phyloP scores from a whole-genome alignment of 2,329 filamentous ascomycete genomes.

The Phialophora macrospora region DNA sequence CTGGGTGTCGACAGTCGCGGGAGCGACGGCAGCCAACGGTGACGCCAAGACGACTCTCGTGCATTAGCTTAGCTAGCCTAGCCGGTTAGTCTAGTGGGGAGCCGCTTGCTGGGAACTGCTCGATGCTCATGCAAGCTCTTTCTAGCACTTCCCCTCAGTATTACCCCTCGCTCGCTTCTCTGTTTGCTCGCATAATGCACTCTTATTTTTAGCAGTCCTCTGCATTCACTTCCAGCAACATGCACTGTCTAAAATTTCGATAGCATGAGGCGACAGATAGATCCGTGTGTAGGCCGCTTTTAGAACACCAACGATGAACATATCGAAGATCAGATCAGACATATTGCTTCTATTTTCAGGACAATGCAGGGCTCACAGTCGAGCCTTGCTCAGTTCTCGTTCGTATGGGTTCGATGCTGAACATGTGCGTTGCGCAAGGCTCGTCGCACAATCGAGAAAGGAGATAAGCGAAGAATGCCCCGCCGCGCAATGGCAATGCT shows the following conservation, averaged over 20 bases:
- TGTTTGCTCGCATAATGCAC: not conserved
- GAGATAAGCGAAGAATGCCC: conserved; percentile 1
- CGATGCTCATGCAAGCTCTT: conserved; percentile 15
- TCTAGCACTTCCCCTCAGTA: conserved; percentile 13
- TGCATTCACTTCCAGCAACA: not conserved
- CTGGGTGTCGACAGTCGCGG: conserved; percentile 31
- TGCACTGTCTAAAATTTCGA: not conserved
- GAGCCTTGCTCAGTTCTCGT: not conserved
- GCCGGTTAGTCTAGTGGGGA: not conserved
- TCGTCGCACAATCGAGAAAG: conserved; percentile 11
- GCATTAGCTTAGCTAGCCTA: conserved; percentile 28
- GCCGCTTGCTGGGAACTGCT: conserved; percentile 10
- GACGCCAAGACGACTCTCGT: conserved; percentile 33
- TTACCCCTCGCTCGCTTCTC: conserved; percentile 9
- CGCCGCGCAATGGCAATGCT: conserved; percentile 4
- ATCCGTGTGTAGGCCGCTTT: not conserved
- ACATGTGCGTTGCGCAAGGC: conserved; percentile 1
- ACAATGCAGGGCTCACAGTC: not conserved
- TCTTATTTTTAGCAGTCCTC: conserved; percentile 10
- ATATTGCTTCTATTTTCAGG: conserved; percentile 14
- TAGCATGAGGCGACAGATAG: not conserved
- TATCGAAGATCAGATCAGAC: not conserved
- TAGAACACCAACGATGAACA: not conserved
- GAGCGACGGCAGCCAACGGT: conserved; percentile 36
- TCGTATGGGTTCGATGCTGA: not conserved